Percentiles rank a stretch among this genome's conserved stretches.
phyloP scores from a whole-genome alignment of 192 early-diverging fungal genomes.

The Umbelopsis isabellina region DNA sequence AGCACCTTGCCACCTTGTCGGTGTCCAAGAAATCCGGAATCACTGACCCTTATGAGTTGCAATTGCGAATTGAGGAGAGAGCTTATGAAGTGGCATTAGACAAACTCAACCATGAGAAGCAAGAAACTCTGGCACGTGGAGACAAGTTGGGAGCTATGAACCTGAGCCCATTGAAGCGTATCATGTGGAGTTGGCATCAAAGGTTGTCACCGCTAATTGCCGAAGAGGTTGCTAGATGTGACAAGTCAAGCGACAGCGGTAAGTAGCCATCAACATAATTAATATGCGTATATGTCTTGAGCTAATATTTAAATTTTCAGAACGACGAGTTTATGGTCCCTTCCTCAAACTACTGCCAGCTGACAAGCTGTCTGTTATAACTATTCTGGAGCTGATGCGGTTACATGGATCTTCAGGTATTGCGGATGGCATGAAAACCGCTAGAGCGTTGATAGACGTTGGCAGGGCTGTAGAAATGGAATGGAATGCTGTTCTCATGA shows the following conservation, averaged over 20 bases:
- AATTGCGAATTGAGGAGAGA: constrained; percentile 81
- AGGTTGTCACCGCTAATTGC: constrained; percentile 69
- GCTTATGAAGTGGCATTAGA: constrained; percentile 77
- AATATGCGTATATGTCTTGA: background rate
- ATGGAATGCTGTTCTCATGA: constrained; percentile 77
- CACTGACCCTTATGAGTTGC: constrained; percentile 68
- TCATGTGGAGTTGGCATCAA: constrained; percentile 78
- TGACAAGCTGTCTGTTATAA: constrained; percentile 80
- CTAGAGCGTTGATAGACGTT: constrained; percentile 60
- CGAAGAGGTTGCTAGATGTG: constrained; percentile 62
- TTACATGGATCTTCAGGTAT: constrained; percentile 54
- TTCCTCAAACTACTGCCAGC: constrained; percentile 68
- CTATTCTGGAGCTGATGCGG: constrained; percentile 81
- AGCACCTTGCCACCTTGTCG: constrained; percentile 63
- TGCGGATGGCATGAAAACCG: constrained; percentile 59
- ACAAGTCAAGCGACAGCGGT: constrained; percentile 4
- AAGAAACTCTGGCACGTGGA: constrained; percentile 57
- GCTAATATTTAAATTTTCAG: constrained; percentile 31
- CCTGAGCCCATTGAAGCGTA: constrained; percentile 53
- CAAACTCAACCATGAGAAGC: constrained; percentile 56
- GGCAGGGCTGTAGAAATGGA: constrained; percentile 83
- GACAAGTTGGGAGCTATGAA: constrained; percentile 59
- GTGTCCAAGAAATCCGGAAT: constrained; percentile 30
- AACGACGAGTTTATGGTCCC: constrained; percentile 60
- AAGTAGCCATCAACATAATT: background rate